Conservation (phyloP, 2,329 filamentous ascomycete species). For the Colletotrichum sidae region DNA sequence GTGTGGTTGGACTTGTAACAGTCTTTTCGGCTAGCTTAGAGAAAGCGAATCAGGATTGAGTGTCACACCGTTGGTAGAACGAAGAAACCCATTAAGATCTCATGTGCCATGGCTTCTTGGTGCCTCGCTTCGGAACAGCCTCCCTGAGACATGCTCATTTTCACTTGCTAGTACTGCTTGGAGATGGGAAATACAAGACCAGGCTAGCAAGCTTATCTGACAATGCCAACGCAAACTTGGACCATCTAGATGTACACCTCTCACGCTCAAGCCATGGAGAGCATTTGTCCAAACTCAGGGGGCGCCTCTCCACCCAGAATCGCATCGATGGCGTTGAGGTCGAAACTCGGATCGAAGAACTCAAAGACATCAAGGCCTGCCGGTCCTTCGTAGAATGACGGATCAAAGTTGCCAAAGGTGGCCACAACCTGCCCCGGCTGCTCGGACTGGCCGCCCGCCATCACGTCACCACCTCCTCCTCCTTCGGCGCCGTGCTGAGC, state of each 20-base stretch:
- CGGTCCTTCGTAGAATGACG: constrained; percentile 22
- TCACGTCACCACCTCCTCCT: neutral
- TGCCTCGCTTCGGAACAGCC: neutral
- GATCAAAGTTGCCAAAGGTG: constrained; percentile 13
- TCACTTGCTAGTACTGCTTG: neutral
- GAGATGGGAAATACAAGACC: no score
- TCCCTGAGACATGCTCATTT: no score
- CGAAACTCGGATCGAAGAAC: constrained; percentile 41
- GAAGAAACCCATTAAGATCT: neutral
- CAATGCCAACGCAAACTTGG: no score
- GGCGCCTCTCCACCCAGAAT: constrained; percentile 35
- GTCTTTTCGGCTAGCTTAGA: no score
- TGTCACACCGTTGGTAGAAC: no score
- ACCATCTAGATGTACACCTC: neutral
- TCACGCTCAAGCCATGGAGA: neutral
- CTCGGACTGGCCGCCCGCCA: neutral
- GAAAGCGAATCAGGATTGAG: no score
- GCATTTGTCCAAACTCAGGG: constrained; percentile 14
- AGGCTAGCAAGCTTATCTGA: no score
- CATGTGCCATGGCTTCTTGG: neutral
- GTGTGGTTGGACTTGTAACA: no score
- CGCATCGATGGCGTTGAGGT: constrained; percentile 40
- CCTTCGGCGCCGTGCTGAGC: neutral
- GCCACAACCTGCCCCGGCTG: neutral
- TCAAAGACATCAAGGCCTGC: constrained; percentile 39